A percentile compares a stretch with the other conserved stretches of the same genome.
These are phyloP conservation scores for Niveomyces coronatus DNA, from an alignment of 2,329 filamentous ascomycete species.

Conservation along the genomic window DNA sequence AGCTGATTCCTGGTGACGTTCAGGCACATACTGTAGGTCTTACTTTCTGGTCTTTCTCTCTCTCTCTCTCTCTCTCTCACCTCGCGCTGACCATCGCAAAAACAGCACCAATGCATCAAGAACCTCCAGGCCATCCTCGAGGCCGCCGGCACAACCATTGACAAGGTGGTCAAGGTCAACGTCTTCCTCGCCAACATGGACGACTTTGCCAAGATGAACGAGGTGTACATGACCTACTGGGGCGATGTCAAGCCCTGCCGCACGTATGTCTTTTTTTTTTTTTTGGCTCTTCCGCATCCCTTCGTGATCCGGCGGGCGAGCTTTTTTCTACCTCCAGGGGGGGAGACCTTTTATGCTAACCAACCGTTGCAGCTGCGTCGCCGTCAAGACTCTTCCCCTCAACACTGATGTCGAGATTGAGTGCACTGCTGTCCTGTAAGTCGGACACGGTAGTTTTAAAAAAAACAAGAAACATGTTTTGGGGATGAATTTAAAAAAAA, in stretches of 20 bases:
- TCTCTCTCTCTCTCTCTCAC: not conserved
- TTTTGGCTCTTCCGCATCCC: too few relatives aligned
- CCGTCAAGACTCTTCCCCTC: conserved; percentile 24
- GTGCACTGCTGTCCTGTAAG: conserved; percentile 22
- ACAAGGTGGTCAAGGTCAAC: conserved; percentile 60
- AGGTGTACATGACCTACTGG: conserved; percentile 62
- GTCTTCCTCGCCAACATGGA: conserved; percentile 67
- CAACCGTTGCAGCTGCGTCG: conserved; percentile 24
- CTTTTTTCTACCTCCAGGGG: too few relatives aligned
- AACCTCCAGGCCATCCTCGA: conserved; percentile 61
- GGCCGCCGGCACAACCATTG: conserved; percentile 54
- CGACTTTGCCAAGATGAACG: conserved; percentile 67
- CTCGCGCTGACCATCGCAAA: not conserved
- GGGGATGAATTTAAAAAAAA: not conserved
- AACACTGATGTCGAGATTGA: conserved; percentile 22
- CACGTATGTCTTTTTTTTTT: conserved; percentile 22
- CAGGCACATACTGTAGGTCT: conserved; percentile 47
- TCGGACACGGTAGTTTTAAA: not conserved
- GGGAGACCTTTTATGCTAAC: too few relatives aligned
- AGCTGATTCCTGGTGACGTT: conserved; percentile 53
- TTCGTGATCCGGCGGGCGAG: too few relatives aligned
- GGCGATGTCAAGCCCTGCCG: conserved; percentile 35
- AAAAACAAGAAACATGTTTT: not conserved
- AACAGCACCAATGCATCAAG: conserved; percentile 52
- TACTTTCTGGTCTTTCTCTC: not conserved